A percentile compares a stretch with the other conserved stretches of the same genome.
Evolutionary conservation across 306 rosid genomes (phyloP).

Genomic region (Phaseolus lunatus): DNA sequence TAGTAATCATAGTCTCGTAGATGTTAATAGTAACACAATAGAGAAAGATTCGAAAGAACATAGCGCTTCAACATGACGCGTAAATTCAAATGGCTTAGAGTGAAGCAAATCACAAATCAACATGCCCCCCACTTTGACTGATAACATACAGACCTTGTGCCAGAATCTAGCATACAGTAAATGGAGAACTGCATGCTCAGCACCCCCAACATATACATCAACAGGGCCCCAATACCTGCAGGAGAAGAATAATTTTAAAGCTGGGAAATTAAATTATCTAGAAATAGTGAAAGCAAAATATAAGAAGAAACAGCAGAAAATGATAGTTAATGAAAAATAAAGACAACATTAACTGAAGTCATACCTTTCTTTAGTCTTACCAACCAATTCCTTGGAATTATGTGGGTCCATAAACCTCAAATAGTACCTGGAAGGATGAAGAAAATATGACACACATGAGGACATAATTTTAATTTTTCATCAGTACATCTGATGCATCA

Average conservation of each 20-base stretch:
- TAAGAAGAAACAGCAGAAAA: constrained; percentile 22
- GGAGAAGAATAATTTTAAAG: constrained; percentile 39
- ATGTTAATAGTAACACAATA: constrained; percentile 5
- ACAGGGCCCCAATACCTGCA: constrained; percentile 97
- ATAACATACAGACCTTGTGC: constrained; percentile 84
- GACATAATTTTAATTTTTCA: constrained; percentile 22
- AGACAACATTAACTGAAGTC: constrained; percentile 30
- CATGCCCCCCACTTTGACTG: constrained; percentile 28
- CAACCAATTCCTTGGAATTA: constrained; percentile 80
- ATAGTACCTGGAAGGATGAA: constrained; percentile 75
- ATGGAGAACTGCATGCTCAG: constrained; percentile 99
- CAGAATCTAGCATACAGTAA: constrained; percentile 96
- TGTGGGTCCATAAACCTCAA: constrained; percentile 97
- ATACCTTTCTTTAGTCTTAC: constrained; percentile 76
- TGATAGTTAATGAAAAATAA: constrained; percentile 31
- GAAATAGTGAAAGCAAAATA: constrained; percentile 15
- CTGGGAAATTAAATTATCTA: constrained; percentile 19
- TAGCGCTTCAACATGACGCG: constrained; percentile 24
- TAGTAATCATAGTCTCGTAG: not conserved
- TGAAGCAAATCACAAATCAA: constrained; percentile 35
- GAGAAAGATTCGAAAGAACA: constrained; percentile 30
- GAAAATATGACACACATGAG: constrained; percentile 33
- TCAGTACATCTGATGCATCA: constrained; percentile 24
- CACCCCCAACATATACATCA: constrained; percentile 97
- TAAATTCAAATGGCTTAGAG: constrained; percentile 20